phyloP scores from a whole-genome alignment of 768 basidiomycete genomes.

The Phlegmacium glaucopus region DNA sequence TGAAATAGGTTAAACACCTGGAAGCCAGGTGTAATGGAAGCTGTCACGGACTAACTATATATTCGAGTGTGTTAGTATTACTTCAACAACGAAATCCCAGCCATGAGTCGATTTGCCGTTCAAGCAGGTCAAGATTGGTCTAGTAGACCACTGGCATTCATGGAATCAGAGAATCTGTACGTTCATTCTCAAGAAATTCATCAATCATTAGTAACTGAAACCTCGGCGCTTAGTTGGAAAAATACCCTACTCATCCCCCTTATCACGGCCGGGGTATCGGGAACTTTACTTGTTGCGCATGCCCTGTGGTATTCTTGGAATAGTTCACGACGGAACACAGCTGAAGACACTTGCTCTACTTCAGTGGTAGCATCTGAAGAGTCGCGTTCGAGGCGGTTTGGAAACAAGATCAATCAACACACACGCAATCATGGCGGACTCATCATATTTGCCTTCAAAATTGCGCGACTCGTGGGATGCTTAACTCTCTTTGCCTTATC shows the following conservation, averaged over 20 bases:
- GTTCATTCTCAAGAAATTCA: background rate
- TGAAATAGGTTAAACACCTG: too few relatives aligned
- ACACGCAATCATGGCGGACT: constrained; percentile 3
- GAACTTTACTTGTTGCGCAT: background rate
- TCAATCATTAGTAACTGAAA: background rate
- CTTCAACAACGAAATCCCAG: too few relatives aligned
- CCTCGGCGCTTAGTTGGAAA: background rate
- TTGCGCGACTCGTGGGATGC: constrained; percentile 10
- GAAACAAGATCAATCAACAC: background rate
- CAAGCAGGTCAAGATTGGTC: background rate
- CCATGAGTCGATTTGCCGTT: background rate
- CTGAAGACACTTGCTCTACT: background rate
- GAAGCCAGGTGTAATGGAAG: too few relatives aligned
- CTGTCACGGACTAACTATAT: too few relatives aligned
- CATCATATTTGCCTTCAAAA: constrained; percentile 9
- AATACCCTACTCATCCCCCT: background rate
- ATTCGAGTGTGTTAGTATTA: too few relatives aligned
- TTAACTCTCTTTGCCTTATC: constrained; percentile 6
- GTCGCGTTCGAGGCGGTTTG: background rate
- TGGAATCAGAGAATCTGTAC: background rate
- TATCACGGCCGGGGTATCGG: background rate
- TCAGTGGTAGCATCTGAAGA: background rate
- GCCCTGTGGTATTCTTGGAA: background rate
- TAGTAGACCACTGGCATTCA: background rate
- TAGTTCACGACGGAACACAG: background rate